Evolutionary conservation across 2,329 filamentous ascomycete species (phyloP), one percentile per base, ranked within the genome.

Genomic region (Fusarium sp.): DNA sequence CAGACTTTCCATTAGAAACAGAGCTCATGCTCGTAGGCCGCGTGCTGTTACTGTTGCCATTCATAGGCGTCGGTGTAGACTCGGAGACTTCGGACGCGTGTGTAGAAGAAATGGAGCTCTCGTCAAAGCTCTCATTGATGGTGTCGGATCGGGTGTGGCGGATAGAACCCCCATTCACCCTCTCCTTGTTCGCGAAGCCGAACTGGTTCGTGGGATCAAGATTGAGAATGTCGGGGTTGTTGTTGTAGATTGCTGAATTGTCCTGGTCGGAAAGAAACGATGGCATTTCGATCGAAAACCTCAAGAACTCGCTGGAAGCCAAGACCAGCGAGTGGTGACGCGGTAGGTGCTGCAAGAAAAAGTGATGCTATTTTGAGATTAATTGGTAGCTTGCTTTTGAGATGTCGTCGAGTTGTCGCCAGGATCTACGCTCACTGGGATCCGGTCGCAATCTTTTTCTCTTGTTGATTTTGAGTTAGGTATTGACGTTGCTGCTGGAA

Each of bases 21-120:
- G 87, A 84, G 77, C 83, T 86, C 80, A 89, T 86, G 79, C 85
- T 89, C 74, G 87, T 85, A 8, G 80, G 79, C 46, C 77, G 76
- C 62, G 80, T 81, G 50, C 70, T 72, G 74, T 77, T 81, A 46
- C 72, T 74, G 74, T 77, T 78, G 70, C 81, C 83, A 80, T 83
- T 81, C 77, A 81, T 76, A 71, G 79, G 81, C 69, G 78, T 76
- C 44, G 78, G 79, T 64, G 77, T 78, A 45, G 78, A 76, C 72
- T 83, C 85, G 70, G 84, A 87, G 62, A 79, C 79, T 74, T 84
- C 82, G 62, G 85, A 86, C 65, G 83, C 83, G 76, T 83, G 82
- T 16, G 83, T 84, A 59, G 85, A 87, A 46, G 83, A 82, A 68
- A 84, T 82, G 60, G 85, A 85, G 75, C 81, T 83, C 72, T 83